Base-by-base conservation (phyloP, 495 filamentous ascomycete genomes). In the Aspergillus cavernicola region DNA sequence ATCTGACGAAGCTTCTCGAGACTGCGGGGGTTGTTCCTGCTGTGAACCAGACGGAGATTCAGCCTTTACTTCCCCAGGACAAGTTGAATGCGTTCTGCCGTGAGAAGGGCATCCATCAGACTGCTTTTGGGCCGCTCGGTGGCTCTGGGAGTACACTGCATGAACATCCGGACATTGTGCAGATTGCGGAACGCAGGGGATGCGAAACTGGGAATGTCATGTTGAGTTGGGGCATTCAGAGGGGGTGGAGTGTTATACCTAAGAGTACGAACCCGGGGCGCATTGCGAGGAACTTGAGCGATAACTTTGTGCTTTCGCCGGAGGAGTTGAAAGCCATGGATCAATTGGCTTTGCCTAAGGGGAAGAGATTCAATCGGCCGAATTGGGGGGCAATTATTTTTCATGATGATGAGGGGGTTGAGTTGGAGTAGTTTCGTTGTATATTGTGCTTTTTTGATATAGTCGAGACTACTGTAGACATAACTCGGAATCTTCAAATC, bases 81-180 rank as follows among this genome's bases (percentile, higher is more conserved):
- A 68, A 69, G 8, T 80, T 86, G 51, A 63, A 70, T 46, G 71
- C 76, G 2, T 84, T 64, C 46, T 75, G 82, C 61, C 65, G 69
- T 24, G 59, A 63, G 13, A 73, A 77, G 18, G 75, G 75, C 1
- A 81, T 89, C 42, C 80, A 81, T 52, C 70, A 86, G 16, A 81
- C 79, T 26, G 81, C 82, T 28, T 87, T 87, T 63, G 83, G 79
- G 6, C 83, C 85, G 0, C 77, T 87, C 22, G 85, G 81, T 39
- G 75, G 73, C 1, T 56, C 56, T 39, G 63, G 58, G 7, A 68
- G 62, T 46, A 81, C 60, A 11, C 46, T 84, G 5, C 82, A 83
- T 53, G 73, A 84, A 13, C 75, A 86, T 53, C 72, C 77, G 0
- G 68, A 75, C 1, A 72, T 85, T 24, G 70, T 72, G 24, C 63